Conservation (phyloP, 805 yeast genomes). For the Kazachstania africana region DNA sequence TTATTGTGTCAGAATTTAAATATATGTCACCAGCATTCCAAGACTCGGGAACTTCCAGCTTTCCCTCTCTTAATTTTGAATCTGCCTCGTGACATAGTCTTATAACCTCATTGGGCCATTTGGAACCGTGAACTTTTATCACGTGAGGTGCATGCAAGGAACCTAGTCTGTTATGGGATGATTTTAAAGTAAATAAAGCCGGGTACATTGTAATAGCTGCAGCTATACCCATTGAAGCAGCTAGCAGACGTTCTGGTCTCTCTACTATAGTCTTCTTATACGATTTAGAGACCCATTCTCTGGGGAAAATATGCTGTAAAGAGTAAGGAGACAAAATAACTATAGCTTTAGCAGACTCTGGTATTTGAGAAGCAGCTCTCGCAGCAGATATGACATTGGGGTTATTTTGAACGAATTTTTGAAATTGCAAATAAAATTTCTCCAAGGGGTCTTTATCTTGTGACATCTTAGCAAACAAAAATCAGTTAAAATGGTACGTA, state of each 20-base stretch:
- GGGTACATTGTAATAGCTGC: slow-evolving; percentile 65
- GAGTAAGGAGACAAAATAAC: slow-evolving; percentile 60
- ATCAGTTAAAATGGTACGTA: no score
- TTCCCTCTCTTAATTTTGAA: slow-evolving; percentile 37
- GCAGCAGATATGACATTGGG: slow-evolving; percentile 28
- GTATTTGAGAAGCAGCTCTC: slow-evolving; percentile 23
- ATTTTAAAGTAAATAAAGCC: slow-evolving; percentile 38
- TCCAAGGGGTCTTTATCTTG: slow-evolving; percentile 23
- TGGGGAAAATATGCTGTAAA: slow-evolving; percentile 58
- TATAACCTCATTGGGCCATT: slow-evolving; percentile 53
- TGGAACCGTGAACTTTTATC: slow-evolving; percentile 54
- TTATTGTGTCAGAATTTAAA: slow-evolving; percentile 49
- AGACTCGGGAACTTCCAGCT: slow-evolving; percentile 63
- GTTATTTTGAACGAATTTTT: slow-evolving; percentile 30
- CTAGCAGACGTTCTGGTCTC: slow-evolving; percentile 68
- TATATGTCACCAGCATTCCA: slow-evolving; percentile 84
- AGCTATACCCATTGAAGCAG: slow-evolving; percentile 66
- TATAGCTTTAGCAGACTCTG: slow-evolving; percentile 39
- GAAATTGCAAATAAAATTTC: slow-evolving; percentile 33
- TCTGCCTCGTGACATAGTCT: slow-evolving; percentile 50
- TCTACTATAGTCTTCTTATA: slow-evolving; percentile 64
- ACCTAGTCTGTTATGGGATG: slow-evolving; percentile 30
- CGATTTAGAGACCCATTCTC: slow-evolving; percentile 64
- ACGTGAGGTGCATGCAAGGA: slow-evolving; percentile 51
- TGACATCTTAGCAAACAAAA: slow-evolving; percentile 3